phyloP scores from a whole-genome alignment of 495 filamentous ascomycete genomes.

The Chaetomium fimeti region DNA sequence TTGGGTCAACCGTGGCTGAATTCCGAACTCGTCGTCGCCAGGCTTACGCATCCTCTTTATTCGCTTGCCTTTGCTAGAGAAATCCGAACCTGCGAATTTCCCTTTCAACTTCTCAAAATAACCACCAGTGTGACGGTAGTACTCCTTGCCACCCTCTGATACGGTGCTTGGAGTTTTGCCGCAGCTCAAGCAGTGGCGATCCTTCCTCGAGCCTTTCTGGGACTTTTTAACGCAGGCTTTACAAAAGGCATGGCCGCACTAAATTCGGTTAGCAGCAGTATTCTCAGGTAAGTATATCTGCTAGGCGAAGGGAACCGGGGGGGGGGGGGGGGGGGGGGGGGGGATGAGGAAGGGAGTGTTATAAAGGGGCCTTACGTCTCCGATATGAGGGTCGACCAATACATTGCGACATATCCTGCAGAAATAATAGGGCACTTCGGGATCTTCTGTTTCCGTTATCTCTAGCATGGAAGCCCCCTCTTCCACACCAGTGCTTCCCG shows the following conservation, averaged over 20 bases:
- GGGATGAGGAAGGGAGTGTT: too few species aligned
- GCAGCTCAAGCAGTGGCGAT: constrained; percentile 2
- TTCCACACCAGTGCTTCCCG: not conserved
- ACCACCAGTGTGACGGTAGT: not conserved
- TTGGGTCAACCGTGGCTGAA: constrained; percentile 2
- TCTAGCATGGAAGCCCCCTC: too few species aligned
- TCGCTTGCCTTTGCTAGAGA: not conserved
- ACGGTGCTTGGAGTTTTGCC: not conserved
- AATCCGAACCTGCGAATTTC: not conserved
- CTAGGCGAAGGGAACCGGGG: too few species aligned
- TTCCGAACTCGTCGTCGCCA: constrained; percentile 17
- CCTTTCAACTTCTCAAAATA: not conserved
- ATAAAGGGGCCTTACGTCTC: constrained; percentile 6
- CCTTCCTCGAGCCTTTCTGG: not conserved
- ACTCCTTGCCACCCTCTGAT: not conserved
- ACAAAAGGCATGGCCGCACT: constrained; percentile 41
- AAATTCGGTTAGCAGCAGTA: not conserved
- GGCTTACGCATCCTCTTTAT: not conserved
- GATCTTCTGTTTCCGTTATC: not conserved
- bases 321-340: too few species aligned
- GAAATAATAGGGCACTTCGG: constrained; percentile 7
- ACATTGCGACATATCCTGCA: constrained; percentile 19
- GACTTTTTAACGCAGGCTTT: constrained; percentile 17
- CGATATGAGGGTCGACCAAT: not conserved
- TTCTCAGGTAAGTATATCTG: too few species aligned